These are phyloP conservation scores for Hypsizygus marmoreus DNA, from an alignment of 768 basidiomycete species.

Conservation along the genomic window DNA sequence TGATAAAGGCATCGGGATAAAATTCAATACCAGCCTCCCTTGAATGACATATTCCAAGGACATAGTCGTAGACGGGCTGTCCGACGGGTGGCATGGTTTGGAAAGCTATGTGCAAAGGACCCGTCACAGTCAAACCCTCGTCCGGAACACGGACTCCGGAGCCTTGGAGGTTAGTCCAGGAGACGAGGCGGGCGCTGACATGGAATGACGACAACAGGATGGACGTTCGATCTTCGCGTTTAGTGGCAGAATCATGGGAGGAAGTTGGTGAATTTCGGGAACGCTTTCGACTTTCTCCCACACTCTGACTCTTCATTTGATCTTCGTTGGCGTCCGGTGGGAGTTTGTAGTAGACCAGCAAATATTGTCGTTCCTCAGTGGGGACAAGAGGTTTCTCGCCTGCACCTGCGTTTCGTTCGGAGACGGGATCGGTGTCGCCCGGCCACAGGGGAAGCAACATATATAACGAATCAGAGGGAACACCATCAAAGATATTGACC, in stretches of 20 bases:
- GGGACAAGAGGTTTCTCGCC: constrained; percentile 40
- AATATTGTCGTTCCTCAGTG: constrained; percentile 60
- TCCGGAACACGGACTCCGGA: constrained; percentile 76
- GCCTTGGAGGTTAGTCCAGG: constrained; percentile 70
- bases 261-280: constrained; percentile 40
- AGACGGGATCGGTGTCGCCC: constrained; percentile 61
- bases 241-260: constrained; percentile 32
- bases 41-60: constrained; percentile 64
- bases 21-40: constrained; percentile 76
- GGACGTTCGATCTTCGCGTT: constrained; percentile 40
- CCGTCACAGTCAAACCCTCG: constrained; percentile 67
- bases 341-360: constrained; percentile 78
- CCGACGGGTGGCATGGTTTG: constrained; percentile 41
- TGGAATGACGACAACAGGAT: constrained; percentile 67
- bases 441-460: constrained; percentile 90
- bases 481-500: constrained; percentile 56
- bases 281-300: constrained; percentile 43
- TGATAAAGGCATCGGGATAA: constrained; percentile 73
- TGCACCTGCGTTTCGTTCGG: constrained; percentile 25
- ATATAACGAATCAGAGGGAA: constrained; percentile 71
- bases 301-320: constrained; percentile 32
- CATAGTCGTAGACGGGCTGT: constrained; percentile 39
- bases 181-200: constrained; percentile 72
- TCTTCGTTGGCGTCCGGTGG: constrained; percentile 16
- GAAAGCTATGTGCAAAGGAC: constrained; percentile 55